Evolutionary conservation across 2,329 filamentous ascomycete species (phyloP), one percentile per base, ranked within the genome.

Genomic region (Acarospora socialis): DNA sequence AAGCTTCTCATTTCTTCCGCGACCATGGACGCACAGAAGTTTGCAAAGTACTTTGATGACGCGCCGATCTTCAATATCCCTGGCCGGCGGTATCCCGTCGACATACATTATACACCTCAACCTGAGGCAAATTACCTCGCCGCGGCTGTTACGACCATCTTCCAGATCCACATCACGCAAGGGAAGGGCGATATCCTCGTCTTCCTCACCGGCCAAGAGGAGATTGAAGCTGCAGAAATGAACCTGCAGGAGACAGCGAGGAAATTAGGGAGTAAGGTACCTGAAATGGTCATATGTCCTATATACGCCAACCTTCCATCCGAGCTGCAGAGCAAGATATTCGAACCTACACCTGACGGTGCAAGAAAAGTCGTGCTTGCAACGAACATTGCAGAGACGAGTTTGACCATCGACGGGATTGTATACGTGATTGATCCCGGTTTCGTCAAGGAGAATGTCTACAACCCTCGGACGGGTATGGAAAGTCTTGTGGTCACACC

Each of bases 341-440:
- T 98, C 47, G 83, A 93, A 46, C 84, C 86, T 0, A 92, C 87
- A 0, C 87, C 90, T 0, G 72, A 78, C 0, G 77, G 77, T 12
- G 77, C 81, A 0, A 71, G 90, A 17, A 98, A 95, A 51, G 83
- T 95, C 0, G 83, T 98, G 0, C 60, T 95, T 21, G 84, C 87
- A 0, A 95, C 90, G 2, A 98, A 98, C 50, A 95, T 98, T 53
- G 90, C 90, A 2, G 90, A 98, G 54, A 98, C 90, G 0, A 84
- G 76, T 62, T 60, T 98, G 48, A 98, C 90, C 0, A 93, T 98
- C 36, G 86, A 95, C 51, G 87, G 86, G 10, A 92, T 95, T 37
- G 80, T 87, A 6, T 94, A 92, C 51, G 90, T 95, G 21, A 92
- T 95, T 37, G 90, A 98, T 45, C 81, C 81, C 0, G 90, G 90